These are phyloP conservation scores for Herpotrichia juniperi DNA, from an alignment of 2,329 filamentous ascomycete genomes.

Conservation along the genomic window DNA sequence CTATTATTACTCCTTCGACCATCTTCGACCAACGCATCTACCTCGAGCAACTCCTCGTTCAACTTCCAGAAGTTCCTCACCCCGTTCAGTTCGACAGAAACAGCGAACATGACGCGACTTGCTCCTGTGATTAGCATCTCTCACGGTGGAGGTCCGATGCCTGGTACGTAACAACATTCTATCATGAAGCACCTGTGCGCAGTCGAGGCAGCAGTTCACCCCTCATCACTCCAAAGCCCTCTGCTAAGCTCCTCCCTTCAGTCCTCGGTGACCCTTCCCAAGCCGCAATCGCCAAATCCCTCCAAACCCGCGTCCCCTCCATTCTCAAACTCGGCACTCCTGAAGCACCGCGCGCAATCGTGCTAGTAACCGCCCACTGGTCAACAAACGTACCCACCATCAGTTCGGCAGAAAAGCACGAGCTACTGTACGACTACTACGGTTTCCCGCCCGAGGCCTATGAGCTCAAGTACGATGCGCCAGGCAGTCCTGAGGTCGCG, in stretches of 20 bases:
- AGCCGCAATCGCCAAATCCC: conserved; percentile 57
- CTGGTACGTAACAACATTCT: no score
- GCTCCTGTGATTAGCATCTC: conserved; percentile 48
- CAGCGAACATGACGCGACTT: conserved; percentile 35
- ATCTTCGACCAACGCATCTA: background rate
- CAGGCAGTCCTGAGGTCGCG: conserved; percentile 62
- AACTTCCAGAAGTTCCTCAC: conserved; percentile 35
- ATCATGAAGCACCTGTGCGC: no score
- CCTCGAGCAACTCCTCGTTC: conserved; percentile 15
- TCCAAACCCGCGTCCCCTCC: conserved; percentile 60
- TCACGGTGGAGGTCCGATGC: conserved; percentile 60
- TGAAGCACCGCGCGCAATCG: conserved; percentile 58
- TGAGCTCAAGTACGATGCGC: conserved; percentile 61
- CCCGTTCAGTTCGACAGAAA: conserved; percentile 15
- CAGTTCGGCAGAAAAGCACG: conserved; percentile 55
- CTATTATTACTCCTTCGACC: conserved; percentile 2
- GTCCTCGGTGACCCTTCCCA: conserved; percentile 62
- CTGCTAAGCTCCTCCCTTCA: no score
- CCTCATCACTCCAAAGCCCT: no score
- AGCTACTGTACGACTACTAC: conserved; percentile 64
- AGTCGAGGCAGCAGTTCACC: no score
- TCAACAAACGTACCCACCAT: conserved; percentile 57
- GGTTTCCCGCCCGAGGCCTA: conserved; percentile 65
- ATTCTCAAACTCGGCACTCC: conserved; percentile 62
- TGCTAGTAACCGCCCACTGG: conserved; percentile 67